Evolutionary conservation across 345 rosid genomes (phyloP), one percentile per base, ranked within the genome.

Genomic region (Hibiscus mutabilis): DNA sequence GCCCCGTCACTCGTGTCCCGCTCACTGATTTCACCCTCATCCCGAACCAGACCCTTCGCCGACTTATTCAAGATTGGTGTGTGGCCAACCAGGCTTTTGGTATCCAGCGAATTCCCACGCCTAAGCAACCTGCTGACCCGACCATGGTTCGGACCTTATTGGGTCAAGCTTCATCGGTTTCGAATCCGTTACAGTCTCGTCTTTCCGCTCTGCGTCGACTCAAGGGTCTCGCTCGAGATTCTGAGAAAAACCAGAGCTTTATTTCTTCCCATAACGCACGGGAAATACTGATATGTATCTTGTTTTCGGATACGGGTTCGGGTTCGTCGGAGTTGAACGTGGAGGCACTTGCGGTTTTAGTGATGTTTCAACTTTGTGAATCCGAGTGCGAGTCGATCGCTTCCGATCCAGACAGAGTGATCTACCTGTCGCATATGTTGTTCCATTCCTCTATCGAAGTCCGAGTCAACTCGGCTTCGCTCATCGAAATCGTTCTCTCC

Each of bases 11-110:
- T 44, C 89, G 99, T 0, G 64, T 79, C 55, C 78, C 88, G 0
- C 97, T 95, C 82, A 58, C 82, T 66, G 97, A 92, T 66, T 95
- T 90, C 82, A 88, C 91, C 47, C 77, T 95, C 79, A 95, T 92
- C 24, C 99, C 99, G 0, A 95, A 95, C 82, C 99, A 95, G 83
- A 95, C 96, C 64, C 99, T 95, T 72, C 97, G 99, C 65, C 93
- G 99, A n/a, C 85, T 95, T 5, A 95, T 95, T 75, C 99, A 95
- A 75, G 97, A 88, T 42, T 95, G 99, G 99, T 95, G 97, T 78
- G 99, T 95, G 31, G 93, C 96, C 2, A 86, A 95, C 76, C 88
- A 92, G n/a, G 79, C 88, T 44, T 84, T 83, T 46, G 97, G 99
- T 37, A 75, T 95, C 21, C 83, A 87, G 73, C 88, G 99, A 2